These are phyloP conservation scores for Colletotrichum sp. DNA, from an alignment of 2,329 filamentous ascomycete species.

Conservation along the genomic window DNA sequence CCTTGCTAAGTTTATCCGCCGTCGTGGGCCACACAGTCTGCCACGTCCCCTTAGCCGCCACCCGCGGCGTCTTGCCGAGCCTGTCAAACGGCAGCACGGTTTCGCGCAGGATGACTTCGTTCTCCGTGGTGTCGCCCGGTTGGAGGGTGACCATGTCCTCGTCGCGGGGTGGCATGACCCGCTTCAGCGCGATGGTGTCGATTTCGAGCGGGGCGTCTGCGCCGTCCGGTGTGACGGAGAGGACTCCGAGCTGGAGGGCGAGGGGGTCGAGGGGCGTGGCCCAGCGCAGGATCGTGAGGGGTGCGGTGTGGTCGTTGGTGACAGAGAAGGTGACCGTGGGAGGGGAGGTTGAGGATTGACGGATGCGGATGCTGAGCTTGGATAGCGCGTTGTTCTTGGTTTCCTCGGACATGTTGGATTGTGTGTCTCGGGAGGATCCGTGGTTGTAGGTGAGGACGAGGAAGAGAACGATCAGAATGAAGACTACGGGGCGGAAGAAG, in stretches of 20 bases:
- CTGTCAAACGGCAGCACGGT: constrained; percentile 37
- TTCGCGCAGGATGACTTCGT: constrained; percentile 40
- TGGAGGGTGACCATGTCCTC: constrained; percentile 43
- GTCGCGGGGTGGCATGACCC: constrained; percentile 43
- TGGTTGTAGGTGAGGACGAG: not conserved
- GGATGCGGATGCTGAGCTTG: constrained; percentile 35
- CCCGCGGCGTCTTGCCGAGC: constrained; percentile 34
- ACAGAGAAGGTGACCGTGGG: constrained; percentile 40
- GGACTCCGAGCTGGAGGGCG: constrained; percentile 44
- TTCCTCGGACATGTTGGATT: not conserved
- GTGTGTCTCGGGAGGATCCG: not conserved
- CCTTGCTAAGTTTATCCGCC: constrained; percentile 16
- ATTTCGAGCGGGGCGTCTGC: constrained; percentile 38
- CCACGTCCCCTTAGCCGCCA: constrained; percentile 43
- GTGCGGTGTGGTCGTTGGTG: constrained; percentile 40
- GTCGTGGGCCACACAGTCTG: constrained; percentile 36
- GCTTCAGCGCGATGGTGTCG: constrained; percentile 39
- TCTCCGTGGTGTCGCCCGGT: constrained; percentile 37
- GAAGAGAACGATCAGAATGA: not conserved
- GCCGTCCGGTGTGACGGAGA: constrained; percentile 41
- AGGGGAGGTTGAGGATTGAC: constrained; percentile 38
- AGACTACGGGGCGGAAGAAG: not conserved
- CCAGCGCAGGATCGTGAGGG: constrained; percentile 48
- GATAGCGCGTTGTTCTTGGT: constrained; percentile 3
- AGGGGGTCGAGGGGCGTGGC: constrained; percentile 50